A percentile compares a stretch with the other conserved stretches of the same genome.
phyloP scores from a whole-genome alignment of 345 rosid genomes.

The Clarkia xantiana region DNA sequence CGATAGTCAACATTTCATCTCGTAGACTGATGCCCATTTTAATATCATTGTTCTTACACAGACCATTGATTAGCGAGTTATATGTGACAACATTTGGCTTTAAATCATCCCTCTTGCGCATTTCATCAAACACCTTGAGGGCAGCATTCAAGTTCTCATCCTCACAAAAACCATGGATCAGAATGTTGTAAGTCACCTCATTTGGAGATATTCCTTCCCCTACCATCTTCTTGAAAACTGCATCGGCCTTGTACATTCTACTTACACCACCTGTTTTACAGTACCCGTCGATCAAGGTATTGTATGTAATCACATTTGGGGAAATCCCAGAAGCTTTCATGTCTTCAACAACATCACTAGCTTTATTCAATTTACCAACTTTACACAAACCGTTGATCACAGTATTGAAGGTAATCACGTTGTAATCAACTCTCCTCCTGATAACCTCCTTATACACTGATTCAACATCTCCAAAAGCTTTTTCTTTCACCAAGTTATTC shows the following conservation, averaged over 20 bases:
- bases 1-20: constrained; percentile 41
- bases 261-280: constrained; percentile 52
- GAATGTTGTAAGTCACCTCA: constrained; percentile 53
- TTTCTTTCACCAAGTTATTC: constrained; percentile 42
- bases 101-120: constrained; percentile 40
- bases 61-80: constrained; percentile 43
- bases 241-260: constrained; percentile 70
- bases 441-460: constrained; percentile 51
- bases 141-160: constrained; percentile 43
- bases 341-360: constrained; percentile 50
- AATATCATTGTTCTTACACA: constrained; percentile 34
- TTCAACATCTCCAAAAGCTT: constrained; percentile 33
- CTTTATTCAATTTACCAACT: constrained; percentile 60
- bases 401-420: constrained; percentile 37
- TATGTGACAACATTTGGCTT: constrained; percentile 43
- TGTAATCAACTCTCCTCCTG: constrained; percentile 38
- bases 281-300: constrained; percentile 54
- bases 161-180: constrained; percentile 75
- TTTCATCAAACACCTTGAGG: constrained; percentile 46
- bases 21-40: constrained; percentile 34
- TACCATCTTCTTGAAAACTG: constrained; percentile 54
- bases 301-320: constrained; percentile 48
- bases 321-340: constrained; percentile 42
- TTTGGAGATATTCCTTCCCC: constrained; percentile 29
- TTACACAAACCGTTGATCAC: constrained; percentile 51